These are phyloP conservation scores for Colletotrichum limetticola DNA, from an alignment of 2,329 filamentous ascomycete genomes.

Conservation along the genomic window DNA sequence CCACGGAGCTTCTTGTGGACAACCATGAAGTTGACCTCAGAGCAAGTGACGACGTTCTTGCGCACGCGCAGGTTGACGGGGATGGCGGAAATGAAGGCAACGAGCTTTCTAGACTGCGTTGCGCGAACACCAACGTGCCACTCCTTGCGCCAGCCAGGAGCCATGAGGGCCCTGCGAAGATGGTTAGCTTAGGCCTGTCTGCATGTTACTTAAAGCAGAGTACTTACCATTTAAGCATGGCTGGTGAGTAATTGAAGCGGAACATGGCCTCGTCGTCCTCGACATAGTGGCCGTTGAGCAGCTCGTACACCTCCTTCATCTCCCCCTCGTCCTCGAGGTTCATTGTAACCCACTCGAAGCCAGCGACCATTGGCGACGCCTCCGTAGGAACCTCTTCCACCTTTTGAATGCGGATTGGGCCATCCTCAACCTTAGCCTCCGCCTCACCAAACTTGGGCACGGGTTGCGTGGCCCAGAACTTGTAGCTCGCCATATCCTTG, in stretches of 20 bases:
- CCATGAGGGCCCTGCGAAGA: slow-evolving; percentile 81
- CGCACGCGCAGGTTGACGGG: slow-evolving; percentile 86
- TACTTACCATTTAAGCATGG: slow-evolving; percentile 86
- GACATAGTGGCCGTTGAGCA: slow-evolving; percentile 94
- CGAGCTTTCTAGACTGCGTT: slow-evolving; percentile 83
- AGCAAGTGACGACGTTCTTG: slow-evolving; percentile 77
- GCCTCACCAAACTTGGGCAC: slow-evolving; percentile 83
- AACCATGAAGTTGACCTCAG: slow-evolving; percentile 98
- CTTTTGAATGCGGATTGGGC: slow-evolving; percentile 84
- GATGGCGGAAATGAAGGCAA: slow-evolving; percentile 95
- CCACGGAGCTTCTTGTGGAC: slow-evolving; percentile 97
- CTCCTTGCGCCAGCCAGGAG: slow-evolving; percentile 91
- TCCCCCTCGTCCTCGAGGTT: slow-evolving; percentile 82
- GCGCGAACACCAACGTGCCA: slow-evolving; percentile 97
- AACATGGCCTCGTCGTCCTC: slow-evolving; percentile 98
- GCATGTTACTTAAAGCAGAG: not conserved
- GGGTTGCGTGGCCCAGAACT: slow-evolving; percentile 98
- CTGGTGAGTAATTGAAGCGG: slow-evolving; percentile 92
- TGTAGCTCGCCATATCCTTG: slow-evolving; percentile 97
- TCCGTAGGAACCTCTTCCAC: slow-evolving; percentile 83
- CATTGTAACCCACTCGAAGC: slow-evolving; percentile 95
- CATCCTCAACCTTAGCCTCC: slow-evolving; percentile 72
- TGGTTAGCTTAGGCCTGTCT: slow-evolving; percentile 8
- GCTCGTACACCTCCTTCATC: slow-evolving; percentile 90
- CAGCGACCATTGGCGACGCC: slow-evolving; percentile 78